Evolutionary conservation across 2,329 filamentous ascomycete species (phyloP).

Genomic region (Colletotrichum liaoningense): DNA sequence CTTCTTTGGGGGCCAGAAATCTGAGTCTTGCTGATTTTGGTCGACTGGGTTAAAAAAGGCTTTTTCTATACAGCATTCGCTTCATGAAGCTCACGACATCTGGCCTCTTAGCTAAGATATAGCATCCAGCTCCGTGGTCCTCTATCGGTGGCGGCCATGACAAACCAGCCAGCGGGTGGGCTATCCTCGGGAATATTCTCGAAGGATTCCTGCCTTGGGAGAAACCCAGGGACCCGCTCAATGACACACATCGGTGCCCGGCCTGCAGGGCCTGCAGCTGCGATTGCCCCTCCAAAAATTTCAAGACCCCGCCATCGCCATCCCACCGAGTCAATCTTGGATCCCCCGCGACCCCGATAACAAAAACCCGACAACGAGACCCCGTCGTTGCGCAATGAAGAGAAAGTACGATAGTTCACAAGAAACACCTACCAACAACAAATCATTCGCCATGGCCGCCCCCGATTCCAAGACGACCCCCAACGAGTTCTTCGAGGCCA

Average conservation of each 20-base stretch:
- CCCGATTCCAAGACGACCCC: constrained; percentile 52
- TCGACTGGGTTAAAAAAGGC: constrained; percentile 50
- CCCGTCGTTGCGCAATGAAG: background rate
- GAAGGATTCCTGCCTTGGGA: constrained; percentile 28
- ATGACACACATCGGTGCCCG: constrained; percentile 32
- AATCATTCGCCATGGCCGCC: constrained; percentile 53
- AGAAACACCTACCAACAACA: background rate
- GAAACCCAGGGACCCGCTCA: constrained; percentile 24
- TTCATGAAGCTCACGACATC: background rate
- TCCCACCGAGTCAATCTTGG: constrained; percentile 30
- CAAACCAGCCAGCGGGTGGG: constrained; percentile 19
- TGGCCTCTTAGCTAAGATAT: background rate
- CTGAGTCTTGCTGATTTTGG: constrained; percentile 67
- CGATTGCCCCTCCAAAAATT: constrained; percentile 42
- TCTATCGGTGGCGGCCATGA: background rate
- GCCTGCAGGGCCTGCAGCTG: constrained; percentile 31
- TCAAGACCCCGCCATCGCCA: constrained; percentile 36
- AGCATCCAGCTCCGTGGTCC: background rate
- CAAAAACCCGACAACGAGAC: constrained; percentile 12
- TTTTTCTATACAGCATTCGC: background rate
- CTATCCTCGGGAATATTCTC: constrained; percentile 37
- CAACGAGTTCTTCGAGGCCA: constrained; percentile 70
- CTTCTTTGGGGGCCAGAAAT: constrained; percentile 48
- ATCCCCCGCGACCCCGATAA: constrained; percentile 15
- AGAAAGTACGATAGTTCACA: background rate